These are phyloP conservation scores for Pythium phragmitis DNA, from an alignment of 352 stramenopile species.

Conservation along the genomic window DNA sequence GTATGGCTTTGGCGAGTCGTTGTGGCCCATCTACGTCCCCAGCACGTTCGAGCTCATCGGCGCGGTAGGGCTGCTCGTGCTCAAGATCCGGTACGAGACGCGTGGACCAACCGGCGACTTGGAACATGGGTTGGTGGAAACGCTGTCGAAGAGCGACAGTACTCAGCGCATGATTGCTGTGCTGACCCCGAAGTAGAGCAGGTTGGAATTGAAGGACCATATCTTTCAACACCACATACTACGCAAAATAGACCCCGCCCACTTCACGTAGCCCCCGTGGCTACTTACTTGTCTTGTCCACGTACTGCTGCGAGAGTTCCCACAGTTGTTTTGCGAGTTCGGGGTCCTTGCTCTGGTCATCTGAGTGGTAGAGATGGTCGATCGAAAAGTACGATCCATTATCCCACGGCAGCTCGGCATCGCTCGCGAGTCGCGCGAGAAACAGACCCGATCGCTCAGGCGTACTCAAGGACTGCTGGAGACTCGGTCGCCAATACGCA, in stretches of 20 bases:
- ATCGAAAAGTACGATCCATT: conserved; percentile 36
- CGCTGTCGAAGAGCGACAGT: not conserved
- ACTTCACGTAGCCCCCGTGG: not conserved
- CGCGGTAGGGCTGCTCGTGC: conserved; percentile 33
- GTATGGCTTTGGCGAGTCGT: conserved; percentile 44
- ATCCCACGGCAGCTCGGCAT: conserved; percentile 34
- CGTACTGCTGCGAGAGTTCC: conserved; percentile 31
- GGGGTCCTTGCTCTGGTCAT: conserved; percentile 32
- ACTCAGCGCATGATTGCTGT: not conserved
- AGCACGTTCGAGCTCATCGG: conserved; percentile 39
- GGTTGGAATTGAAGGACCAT: not conserved
- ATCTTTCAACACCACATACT: not conserved
- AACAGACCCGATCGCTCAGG: conserved; percentile 33
- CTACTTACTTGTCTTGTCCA: conserved; percentile 34
- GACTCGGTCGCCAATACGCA: conserved; percentile 20
- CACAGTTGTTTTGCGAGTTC: conserved; percentile 30
- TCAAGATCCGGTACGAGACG: conserved; percentile 44
- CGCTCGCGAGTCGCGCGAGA: conserved; percentile 35
- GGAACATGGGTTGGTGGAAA: not conserved
- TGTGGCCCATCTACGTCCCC: conserved; percentile 61
- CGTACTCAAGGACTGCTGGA: conserved; percentile 30
- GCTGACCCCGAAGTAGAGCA: not conserved
- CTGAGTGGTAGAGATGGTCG: conserved; percentile 38
- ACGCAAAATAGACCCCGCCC: not conserved
- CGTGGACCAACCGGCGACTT: not conserved